Evolutionary conservation across 768 basidiomycete genomes (phyloP), one percentile per base, ranked within the genome.

Genomic region (Suillus plorans): DNA sequence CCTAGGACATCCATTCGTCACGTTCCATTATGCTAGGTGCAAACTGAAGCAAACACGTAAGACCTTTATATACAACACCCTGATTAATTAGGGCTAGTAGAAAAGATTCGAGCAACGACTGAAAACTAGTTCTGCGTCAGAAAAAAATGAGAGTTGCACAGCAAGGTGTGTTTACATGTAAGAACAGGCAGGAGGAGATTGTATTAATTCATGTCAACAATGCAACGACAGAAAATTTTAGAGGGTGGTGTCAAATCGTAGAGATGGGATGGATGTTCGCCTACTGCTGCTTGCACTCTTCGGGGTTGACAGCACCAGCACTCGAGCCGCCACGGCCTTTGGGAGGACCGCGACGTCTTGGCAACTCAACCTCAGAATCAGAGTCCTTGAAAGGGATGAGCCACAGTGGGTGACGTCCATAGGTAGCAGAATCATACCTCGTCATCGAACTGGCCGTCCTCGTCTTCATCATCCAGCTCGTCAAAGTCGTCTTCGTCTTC

Each of bases 211-310:
- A 59, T 44, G 41, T 59, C 28, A 59, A 59, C 58, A 28, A 59
- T 59, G 58, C 58, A 59, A 28, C 58, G 10, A 59, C 25, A 59
- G 41, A 59, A 41, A 28, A n/a, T 59, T 59, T 59, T 41, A 25
- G 58, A 41, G 41, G 22, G 57, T 41, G 39, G 25, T 41, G 39
- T 58, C 57, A 41, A 41, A 42, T 28, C 28, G 41, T 42, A 20
- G 28, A 42, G 25, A 59, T 59, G 25, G 58, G 2, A 42, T 31
- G 41, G 12, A 42, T 31, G 41, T 59, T 36, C 64, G 59, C 71
- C 78, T 79, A 95, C 89, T 95, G 94, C 76, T 95, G 91, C 82
- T 94, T 94, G 84, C 94, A 96, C 76, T 96, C 94, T 73, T 94
- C 89, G 1, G 92, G 87, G 69, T 84, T 84, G 42, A 76, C 71